Percentiles rank a stretch among this genome's conserved stretches.
phyloP scores from a whole-genome alignment of 257 asterid species.

The Apocynum venetum region DNA sequence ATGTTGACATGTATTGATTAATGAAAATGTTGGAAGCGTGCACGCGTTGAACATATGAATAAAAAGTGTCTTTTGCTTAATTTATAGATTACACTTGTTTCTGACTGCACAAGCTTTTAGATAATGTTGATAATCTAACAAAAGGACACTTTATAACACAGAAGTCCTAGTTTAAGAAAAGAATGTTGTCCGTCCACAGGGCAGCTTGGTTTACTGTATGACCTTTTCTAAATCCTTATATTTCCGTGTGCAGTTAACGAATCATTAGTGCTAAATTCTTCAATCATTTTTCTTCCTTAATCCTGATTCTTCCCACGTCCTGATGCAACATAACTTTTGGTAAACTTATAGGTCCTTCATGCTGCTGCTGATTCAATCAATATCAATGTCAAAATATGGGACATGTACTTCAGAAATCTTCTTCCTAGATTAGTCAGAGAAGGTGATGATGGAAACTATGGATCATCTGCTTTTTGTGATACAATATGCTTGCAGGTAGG shows the following conservation, averaged over 20 bases:
- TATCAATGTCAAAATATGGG: constrained; percentile 73
- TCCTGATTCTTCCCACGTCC: not conserved
- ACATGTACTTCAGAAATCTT: constrained; percentile 70
- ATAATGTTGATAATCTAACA: not conserved
- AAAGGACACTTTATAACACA: not conserved
- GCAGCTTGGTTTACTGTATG: not conserved
- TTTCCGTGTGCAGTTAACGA: not conserved
- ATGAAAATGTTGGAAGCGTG: not conserved
- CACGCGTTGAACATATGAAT: not conserved
- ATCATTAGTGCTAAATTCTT: not conserved
- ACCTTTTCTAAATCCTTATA: not conserved
- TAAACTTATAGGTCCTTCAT: constrained; percentile 66
- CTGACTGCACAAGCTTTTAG: not conserved
- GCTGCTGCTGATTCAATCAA: constrained; percentile 69
- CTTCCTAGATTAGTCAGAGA: constrained; percentile 72
- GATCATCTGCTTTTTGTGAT: constrained; percentile 83
- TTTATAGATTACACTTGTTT: not conserved
- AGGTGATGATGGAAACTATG: constrained; percentile 86
- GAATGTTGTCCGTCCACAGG: not conserved
- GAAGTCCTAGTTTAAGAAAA: not conserved
- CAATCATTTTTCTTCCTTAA: not conserved
- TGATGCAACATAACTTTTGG: not conserved
- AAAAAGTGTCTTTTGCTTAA: not conserved
- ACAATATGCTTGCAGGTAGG: constrained; percentile 99
- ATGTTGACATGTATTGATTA: not conserved